Evolutionary conservation across 2,329 filamentous ascomycete genomes (phyloP), one percentile per base, ranked within the genome.

Genomic region (Coniochaeta pulveracea): DNA sequence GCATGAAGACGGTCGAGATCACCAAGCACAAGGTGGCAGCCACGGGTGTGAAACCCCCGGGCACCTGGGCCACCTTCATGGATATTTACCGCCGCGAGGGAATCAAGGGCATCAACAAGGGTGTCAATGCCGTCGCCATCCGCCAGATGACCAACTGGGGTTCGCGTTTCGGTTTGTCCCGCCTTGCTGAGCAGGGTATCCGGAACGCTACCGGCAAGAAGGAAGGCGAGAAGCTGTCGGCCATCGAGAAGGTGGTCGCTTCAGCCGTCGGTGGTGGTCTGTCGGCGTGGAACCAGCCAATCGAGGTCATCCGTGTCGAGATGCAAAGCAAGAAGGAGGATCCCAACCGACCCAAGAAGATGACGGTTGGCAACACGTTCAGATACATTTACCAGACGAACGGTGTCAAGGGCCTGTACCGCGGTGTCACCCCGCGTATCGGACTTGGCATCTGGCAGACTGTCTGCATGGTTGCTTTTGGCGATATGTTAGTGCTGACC

Each of bases 1-100:
- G 91, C 76, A 98, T 98, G 91, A 98, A 98, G 79, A 98, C 91
- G 43, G 91, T 96, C 46, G 91, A 98, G 64, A 98, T 98, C 64
- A 98, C 91, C 55, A 93, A 95, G 67, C 82, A 91, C 72, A 96
- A 96, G 75, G 69, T 91, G 54, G 86, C 85, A 10, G 80, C 85
- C 21, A 46, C 76, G 26, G 91, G 91, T 48, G 76, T 80, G 45
- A 85, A 85, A 66, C 84, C 85, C 16, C 83, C 77, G n/a, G 78
- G 85, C 51, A 96, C 91, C 45, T 93, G 93, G 60, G 73, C 77
- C 48, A 96, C 91, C 38, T 98, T 98, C 63, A 91, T 89, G 80
- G 80, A 84, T 55, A 98, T 98, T 61, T 98, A 93, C 70, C 82
- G 84, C 56, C 76, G 78, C 52, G 91, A 98, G 61, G 91, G 91